Conservation (phyloP, 441 rosid species). For the Capsella rubella region DNA sequence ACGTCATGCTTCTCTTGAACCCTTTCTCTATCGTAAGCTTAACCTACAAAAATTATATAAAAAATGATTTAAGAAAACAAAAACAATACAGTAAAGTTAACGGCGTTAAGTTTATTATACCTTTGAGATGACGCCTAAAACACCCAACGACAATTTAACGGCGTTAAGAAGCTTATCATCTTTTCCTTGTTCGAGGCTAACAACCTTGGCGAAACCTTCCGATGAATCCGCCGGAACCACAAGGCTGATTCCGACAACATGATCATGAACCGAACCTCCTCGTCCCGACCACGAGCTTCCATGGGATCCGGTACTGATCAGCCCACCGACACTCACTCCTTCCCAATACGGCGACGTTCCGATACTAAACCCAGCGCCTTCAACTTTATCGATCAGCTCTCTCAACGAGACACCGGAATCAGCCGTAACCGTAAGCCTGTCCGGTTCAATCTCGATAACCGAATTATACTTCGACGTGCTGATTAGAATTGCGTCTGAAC, state of each 20-base stretch:
- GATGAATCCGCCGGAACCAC: conserved; percentile 60
- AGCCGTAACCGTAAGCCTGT: conserved; percentile 56
- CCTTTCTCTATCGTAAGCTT: conserved; percentile 61
- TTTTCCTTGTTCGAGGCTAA: conserved; percentile 50
- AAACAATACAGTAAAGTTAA: not conserved
- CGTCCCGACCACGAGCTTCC: conserved; percentile 94
- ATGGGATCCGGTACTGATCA: conserved; percentile 82
- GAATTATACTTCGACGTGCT: conserved; percentile 65
- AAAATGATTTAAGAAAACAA: not conserved
- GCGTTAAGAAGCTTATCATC: conserved; percentile 68
- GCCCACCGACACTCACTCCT: conserved; percentile 83
- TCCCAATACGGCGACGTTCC: conserved; percentile 90
- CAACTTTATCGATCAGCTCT: conserved; percentile 67
- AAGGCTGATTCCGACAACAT: conserved; percentile 71
- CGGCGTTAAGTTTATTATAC: conserved; percentile 45
- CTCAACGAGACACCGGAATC: conserved; percentile 77
- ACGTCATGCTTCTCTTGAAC: conserved; percentile 80
- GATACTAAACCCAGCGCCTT: conserved; percentile 66
- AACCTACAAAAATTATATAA: conserved; percentile 50
- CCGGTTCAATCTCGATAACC: conserved; percentile 54
- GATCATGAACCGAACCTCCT: conserved; percentile 92
- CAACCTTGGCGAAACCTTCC: conserved; percentile 70
- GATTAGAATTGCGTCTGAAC: conserved; percentile 56
- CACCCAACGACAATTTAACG: conserved; percentile 76
- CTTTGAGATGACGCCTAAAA: conserved; percentile 86